Base-by-base conservation (phyloP, 139 green algal species). In the Chlorella sp. region DNA sequence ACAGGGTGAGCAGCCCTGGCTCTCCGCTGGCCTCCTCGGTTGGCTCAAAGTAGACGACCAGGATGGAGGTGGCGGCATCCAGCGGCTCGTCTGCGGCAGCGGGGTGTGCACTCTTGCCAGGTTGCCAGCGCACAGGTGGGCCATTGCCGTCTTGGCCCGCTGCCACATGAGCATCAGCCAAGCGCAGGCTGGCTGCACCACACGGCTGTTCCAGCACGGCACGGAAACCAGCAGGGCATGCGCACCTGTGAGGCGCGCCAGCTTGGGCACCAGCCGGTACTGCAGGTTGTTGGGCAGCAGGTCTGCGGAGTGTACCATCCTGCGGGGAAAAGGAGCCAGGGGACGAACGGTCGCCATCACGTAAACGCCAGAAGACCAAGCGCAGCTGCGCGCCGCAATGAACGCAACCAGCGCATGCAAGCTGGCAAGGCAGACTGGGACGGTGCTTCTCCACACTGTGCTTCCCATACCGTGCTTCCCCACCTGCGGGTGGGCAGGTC, bases 401-500 rank as follows among this genome's bases (percentile, higher is more conserved):
- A 28, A 3, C 22, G 56, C 11, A 65, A 65, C 22, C 56, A 68
- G 60, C 22, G 24, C 11, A 11, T 68, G 16, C 16, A 28, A n/a
- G 56, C 30, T 20, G 30, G 56, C 13, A 16, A 65, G 56, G 56
- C 56, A 70, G 32, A 6, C 64, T 41, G 64, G 32, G 30, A 8
- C 6, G 20, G 14, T 1, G 20, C 5, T 1, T 3, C 28, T 17
- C 38, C 36, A 13, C 70, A 54, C 38, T 38, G 68, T 34, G 70
- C 19, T 40, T 19, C 64, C 40, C 64, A 76, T 14, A 16, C 70
- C 9, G 19, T 67, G 60, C 60, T 69, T 69, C 40, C 69, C 58
- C 13, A 82, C 76, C 76, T 72, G 76, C 72, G 44, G 14, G 78
- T 73, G 30, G 51, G 14, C 38, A 93, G 62, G 54, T 92, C 88